Percentiles rank a stretch among this genome's conserved stretches.
phyloP scores from a whole-genome alignment of 148 eudicot species.

The Rhododendron henanense region DNA sequence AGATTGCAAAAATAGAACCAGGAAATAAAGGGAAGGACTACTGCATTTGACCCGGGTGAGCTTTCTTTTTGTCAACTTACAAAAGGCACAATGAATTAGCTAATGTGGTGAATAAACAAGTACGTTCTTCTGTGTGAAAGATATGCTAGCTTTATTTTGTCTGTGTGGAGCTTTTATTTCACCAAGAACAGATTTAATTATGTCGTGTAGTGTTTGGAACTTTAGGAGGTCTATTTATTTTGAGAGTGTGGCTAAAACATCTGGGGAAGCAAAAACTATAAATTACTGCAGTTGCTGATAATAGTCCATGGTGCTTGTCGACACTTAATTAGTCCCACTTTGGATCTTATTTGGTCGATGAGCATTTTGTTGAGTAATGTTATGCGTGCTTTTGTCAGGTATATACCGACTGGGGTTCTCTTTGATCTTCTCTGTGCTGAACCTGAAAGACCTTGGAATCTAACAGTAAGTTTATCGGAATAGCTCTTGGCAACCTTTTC shows the following conservation, averaged over 20 bases:
- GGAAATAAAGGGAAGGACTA: neutral
- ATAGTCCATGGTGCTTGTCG: neutral
- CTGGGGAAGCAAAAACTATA: neutral
- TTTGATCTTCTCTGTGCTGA: constrained; percentile 41
- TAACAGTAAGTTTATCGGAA: constrained; percentile 44
- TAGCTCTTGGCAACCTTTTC: neutral
- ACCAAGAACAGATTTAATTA: neutral
- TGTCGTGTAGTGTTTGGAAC: neutral
- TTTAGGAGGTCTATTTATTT: neutral
- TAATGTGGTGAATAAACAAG: neutral
- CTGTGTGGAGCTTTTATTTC: neutral
- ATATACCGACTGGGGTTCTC: constrained; percentile 90
- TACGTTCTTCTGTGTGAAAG: neutral
- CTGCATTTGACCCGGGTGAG: neutral
- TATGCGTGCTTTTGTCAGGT: constrained; percentile 48
- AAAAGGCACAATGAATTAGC: neutral
- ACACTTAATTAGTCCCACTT: neutral
- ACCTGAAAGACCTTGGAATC: constrained; percentile 96
- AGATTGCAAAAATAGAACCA: neutral
- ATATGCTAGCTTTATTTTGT: neutral
- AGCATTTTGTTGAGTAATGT: constrained; percentile 10
- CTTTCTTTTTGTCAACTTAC: neutral
- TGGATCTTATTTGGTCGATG: neutral
- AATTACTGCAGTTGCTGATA: neutral
- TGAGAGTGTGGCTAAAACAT: neutral